Evolutionary conservation across 2,329 filamentous ascomycete genomes (phyloP).

Genomic region (Ophiostoma novo-ulmi): DNA sequence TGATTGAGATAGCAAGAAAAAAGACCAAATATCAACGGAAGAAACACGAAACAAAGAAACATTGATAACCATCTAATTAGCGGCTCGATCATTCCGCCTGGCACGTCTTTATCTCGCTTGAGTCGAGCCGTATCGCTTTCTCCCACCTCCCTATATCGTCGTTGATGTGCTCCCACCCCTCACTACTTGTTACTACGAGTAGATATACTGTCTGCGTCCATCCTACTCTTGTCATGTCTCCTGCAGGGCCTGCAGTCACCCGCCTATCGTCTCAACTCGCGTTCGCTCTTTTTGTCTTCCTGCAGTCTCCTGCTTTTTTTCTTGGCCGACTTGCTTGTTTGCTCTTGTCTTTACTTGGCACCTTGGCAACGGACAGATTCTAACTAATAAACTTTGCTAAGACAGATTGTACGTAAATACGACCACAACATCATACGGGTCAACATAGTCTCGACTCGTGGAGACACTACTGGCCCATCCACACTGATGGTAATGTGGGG

Average conservation of each 20-base stretch:
- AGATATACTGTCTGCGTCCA: not conserved
- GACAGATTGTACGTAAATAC: not conserved
- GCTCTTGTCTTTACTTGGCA: slow-evolving; percentile 16
- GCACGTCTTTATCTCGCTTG: slow-evolving; percentile 8
- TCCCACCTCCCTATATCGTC: slow-evolving; percentile 4
- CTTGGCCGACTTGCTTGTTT: slow-evolving; percentile 14
- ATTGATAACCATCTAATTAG: not conserved
- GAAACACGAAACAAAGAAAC: not conserved
- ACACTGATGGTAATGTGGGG: slow-evolving; percentile 2
- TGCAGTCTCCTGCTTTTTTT: not conserved
- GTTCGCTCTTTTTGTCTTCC: not conserved
- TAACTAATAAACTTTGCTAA: not conserved
- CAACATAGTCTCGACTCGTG: not conserved
- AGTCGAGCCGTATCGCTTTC: not conserved
- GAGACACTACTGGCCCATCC: not conserved
- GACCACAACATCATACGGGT: not conserved
- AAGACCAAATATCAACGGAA: not conserved
- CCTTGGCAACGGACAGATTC: slow-evolving; percentile 13
- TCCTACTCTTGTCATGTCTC: not conserved
- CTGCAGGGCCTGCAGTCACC: not conserved
- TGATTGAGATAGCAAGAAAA: not conserved
- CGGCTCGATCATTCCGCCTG: not conserved
- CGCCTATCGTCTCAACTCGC: not conserved
- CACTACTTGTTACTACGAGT: not conserved
- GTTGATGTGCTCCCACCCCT: not conserved